Conservation (phyloP, 2,329 filamentous ascomycete genomes). For the Periglandula ipomoeae region DNA sequence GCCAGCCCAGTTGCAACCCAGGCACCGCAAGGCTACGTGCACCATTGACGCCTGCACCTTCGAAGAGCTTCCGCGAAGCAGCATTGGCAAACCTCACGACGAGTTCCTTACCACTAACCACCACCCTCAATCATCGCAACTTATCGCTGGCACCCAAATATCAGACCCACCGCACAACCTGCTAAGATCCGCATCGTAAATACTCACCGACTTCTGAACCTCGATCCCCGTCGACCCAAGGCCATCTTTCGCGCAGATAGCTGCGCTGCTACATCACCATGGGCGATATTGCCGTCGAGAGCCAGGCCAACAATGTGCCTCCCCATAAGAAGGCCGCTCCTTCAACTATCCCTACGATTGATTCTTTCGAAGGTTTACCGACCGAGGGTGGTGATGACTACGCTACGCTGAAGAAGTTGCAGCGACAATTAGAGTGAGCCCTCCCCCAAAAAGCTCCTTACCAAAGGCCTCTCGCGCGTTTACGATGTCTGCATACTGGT, state of each 20-base stretch:
- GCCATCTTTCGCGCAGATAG: neutral
- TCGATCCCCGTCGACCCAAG: neutral
- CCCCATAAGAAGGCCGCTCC: constrained; percentile 74
- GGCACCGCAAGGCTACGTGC: constrained; percentile 6
- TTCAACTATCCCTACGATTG: constrained; percentile 79
- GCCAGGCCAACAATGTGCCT: constrained; percentile 60
- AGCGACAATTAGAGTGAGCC: constrained; percentile 83
- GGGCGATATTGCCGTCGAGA: constrained; percentile 84
- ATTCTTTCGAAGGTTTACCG: constrained; percentile 75
- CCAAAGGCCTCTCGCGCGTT: neutral
- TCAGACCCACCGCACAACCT: neutral
- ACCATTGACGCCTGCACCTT: constrained; percentile 1
- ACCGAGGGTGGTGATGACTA: constrained; percentile 87
- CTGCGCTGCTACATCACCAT: constrained; percentile 39
- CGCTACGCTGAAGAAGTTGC: constrained; percentile 88
- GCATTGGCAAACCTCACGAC: neutral
- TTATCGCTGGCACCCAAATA: neutral
- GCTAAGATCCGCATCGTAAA: neutral
- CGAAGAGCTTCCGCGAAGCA: neutral
- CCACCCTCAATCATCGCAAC: neutral
- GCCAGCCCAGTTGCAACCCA: neutral
- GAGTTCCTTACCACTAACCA: neutral
- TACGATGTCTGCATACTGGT: neutral
- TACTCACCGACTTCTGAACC: neutral
- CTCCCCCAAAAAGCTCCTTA: neutral